Conservation (phyloP, 2,329 filamentous ascomycete genomes). For the Pseudocercospora vitis region DNA sequence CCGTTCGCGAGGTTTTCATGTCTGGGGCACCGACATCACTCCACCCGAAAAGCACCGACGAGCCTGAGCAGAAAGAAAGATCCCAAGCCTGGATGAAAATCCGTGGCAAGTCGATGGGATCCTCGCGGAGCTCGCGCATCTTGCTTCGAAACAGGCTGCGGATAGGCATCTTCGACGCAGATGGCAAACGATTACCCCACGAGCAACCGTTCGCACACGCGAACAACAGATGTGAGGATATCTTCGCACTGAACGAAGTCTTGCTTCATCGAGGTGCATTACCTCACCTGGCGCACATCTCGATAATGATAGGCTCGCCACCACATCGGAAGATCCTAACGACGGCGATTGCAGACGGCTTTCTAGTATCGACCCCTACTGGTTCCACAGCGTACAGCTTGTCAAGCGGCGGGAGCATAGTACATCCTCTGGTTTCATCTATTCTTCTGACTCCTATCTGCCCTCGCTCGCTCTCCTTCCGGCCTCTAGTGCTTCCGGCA, state of each 20-base stretch:
- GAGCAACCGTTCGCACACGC: conserved; percentile 36
- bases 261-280: conserved; percentile 87
- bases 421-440: conserved; percentile 87
- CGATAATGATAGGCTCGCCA: conserved; percentile 73
- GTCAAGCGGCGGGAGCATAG: conserved; percentile 88
- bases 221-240: conserved; percentile 43
- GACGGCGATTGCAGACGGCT: conserved; percentile 90
- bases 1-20: conserved; percentile 92
- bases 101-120: conserved; percentile 78
- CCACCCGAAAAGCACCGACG: conserved; percentile 25
- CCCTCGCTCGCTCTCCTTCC: conserved; percentile 85
- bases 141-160: conserved; percentile 83
- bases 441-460: conserved; percentile 93
- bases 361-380: conserved; percentile 90
- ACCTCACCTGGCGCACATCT: conserved; percentile 86
- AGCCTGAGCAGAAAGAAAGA: conserved; percentile 24
- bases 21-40: conserved; percentile 54
- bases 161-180: conserved; percentile 75
- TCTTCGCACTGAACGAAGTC: conserved; percentile 88
- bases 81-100: conserved; percentile 65
- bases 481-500: conserved; percentile 83
- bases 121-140: conserved; percentile 71
- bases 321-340: conserved; percentile 74
- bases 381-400: conserved; percentile 94
- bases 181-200: conserved; percentile 54